Evolutionary conservation across 2,329 filamentous ascomycete genomes (phyloP).

Genomic region (Scopulariopsis brevicaulis): DNA sequence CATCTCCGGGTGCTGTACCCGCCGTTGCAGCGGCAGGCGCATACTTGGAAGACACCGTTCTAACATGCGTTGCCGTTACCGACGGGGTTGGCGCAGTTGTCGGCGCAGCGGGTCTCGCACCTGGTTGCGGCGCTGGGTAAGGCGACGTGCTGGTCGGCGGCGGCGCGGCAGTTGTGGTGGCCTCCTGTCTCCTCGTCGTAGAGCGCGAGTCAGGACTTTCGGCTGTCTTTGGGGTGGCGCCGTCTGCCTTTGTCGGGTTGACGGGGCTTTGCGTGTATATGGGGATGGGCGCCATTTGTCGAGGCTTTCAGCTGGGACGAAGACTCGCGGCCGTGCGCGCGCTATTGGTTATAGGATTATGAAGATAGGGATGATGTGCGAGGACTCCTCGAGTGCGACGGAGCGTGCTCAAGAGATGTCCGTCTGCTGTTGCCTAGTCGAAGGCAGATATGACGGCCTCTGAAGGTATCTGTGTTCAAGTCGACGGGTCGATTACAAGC

Average conservation of each 20-base stretch:
- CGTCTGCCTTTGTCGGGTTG: constrained; percentile 40
- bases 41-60: constrained; percentile 28
- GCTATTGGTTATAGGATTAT: background rate
- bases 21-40: constrained; percentile 26
- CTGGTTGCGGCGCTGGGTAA: constrained; percentile 33
- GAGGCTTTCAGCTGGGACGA: background rate
- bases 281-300: constrained; percentile 48
- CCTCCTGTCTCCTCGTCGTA: background rate
- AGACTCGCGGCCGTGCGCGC: background rate
- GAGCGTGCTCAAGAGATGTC: no score
- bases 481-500: background rate
- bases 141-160: constrained; percentile 18
- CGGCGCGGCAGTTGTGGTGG: constrained; percentile 13
- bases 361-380: background rate
- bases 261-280: constrained; percentile 50
- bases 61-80: constrained; percentile 12
- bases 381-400: background rate
- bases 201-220: constrained; percentile 8
- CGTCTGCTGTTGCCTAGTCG: no score
- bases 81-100: constrained; percentile 27
- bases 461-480: background rate
- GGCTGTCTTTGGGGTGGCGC: constrained; percentile 33
- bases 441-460: background rate
- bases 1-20: constrained; percentile 7
- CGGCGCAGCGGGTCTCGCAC: constrained; percentile 30